These are phyloP conservation scores for Solanum sparsipilum DNA, from an alignment of 257 asterid species.

Conservation along the genomic window DNA sequence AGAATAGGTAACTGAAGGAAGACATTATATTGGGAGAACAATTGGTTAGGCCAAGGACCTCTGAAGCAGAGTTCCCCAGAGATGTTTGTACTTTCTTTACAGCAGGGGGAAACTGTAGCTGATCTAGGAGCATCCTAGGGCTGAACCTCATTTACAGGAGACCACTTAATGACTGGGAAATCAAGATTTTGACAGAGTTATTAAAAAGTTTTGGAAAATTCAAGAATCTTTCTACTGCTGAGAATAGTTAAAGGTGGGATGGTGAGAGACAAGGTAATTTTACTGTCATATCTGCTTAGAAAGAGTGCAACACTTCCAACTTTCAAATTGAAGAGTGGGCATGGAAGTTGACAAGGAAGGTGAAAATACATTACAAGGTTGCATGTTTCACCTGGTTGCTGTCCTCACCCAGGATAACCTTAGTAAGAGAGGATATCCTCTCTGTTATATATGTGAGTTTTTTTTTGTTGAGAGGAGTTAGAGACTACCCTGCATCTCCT, in stretches of 20 bases:
- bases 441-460: background rate
- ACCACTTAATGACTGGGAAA: background rate
- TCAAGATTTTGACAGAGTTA: background rate
- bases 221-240: background rate
- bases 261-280: background rate
- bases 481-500: background rate
- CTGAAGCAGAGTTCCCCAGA: background rate
- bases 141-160: background rate
- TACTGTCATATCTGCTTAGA: background rate
- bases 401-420: background rate
- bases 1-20: background rate
- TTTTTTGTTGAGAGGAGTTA: background rate
- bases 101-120: background rate
- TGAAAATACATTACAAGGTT: background rate
- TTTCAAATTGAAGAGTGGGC: background rate
- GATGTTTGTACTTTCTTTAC: background rate
- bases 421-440: background rate
- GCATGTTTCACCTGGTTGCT: background rate
- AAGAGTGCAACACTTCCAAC: background rate
- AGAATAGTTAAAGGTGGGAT: background rate
- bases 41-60: background rate
- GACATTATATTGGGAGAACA: background rate
- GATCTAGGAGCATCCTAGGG: background rate
- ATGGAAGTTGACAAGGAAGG: background rate
- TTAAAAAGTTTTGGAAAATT: background rate